Evolutionary conservation across 345 rosid genomes (phyloP).

Genomic region (Euphorbia lathyris): DNA sequence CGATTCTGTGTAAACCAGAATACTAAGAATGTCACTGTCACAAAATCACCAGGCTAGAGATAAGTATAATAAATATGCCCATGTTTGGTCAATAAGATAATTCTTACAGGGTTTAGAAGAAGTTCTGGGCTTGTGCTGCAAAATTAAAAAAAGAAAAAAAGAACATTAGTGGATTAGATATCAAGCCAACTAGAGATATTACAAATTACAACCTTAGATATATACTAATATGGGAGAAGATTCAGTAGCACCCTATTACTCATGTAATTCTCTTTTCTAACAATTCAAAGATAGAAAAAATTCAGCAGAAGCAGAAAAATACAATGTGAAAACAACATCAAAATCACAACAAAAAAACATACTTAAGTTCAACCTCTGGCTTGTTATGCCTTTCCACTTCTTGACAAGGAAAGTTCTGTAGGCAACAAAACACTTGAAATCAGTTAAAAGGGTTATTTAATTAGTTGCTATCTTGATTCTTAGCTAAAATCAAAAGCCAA

Average conservation of each 20-base stretch:
- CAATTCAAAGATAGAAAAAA: not conserved
- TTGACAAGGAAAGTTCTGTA: constrained; percentile 98
- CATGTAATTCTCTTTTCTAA: not conserved
- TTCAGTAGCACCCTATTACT: not conserved
- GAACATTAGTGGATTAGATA: not conserved
- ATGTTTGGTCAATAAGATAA: constrained; percentile 15
- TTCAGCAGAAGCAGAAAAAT: not conserved
- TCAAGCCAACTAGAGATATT: not conserved
- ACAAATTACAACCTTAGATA: constrained; percentile 6
- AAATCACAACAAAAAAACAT: constrained; percentile 33
- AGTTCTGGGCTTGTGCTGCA: constrained; percentile 96
- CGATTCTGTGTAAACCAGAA: not conserved
- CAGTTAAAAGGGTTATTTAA: not conserved
- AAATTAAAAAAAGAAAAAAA: constrained; percentile 21
- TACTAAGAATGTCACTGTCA: not conserved
- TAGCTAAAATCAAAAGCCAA: not conserved
- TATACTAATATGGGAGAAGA: not conserved
- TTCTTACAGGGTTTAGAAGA: constrained; percentile 85
- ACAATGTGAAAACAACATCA: not conserved
- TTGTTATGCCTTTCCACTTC: constrained; percentile 99
- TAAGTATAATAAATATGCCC: constrained; percentile 9
- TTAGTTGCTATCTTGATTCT: not conserved
- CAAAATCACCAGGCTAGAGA: not conserved
- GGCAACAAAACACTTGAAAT: not conserved
- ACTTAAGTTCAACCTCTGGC: constrained; percentile 98